A percentile compares a stretch with the other conserved stretches of the same genome.
phyloP scores from a whole-genome alignment of 1,284 basidiomycete species.

The Pseudozyma hubeiensis region DNA sequence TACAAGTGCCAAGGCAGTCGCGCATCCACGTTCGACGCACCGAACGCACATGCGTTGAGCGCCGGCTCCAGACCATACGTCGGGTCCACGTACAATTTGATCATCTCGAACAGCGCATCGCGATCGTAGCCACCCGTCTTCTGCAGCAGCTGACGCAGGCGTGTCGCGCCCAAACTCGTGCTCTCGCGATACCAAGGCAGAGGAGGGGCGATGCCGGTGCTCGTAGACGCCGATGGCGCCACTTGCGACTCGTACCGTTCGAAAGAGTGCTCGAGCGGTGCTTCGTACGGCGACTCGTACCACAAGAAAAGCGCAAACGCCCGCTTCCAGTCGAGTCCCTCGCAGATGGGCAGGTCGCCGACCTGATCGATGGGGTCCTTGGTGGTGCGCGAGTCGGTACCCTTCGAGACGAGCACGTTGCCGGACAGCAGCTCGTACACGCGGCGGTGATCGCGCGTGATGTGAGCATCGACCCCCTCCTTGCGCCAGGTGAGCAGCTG shows the following conservation, averaged over 20 bases:
- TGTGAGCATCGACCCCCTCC: conserved; percentile 79
- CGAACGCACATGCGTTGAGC: conserved; percentile 79
- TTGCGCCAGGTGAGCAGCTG: conserved; percentile 88
- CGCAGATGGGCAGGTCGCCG: conserved; percentile 78
- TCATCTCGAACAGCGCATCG: conserved; percentile 85
- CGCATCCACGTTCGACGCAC: conserved; percentile 81
- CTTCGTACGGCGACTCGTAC: conserved; percentile 83
- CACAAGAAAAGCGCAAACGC: conserved; percentile 90
- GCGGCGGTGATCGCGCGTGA: conserved; percentile 79
- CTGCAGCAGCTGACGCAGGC: conserved; percentile 51
- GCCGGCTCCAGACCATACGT: conserved; percentile 72
- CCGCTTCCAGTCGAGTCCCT: conserved; percentile 92
- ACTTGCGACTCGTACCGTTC: conserved; percentile 74
- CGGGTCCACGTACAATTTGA: conserved; percentile 78
- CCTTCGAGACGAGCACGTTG: conserved; percentile 76
- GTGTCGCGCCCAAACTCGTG: conserved; percentile 53
- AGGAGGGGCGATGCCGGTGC: conserved; percentile 61
- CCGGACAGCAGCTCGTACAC: conserved; percentile 89
- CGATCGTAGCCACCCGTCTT: conserved; percentile 50
- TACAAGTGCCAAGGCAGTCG: conserved; percentile 94
- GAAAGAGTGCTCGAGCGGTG: conserved; percentile 79
- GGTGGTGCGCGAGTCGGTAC: conserved; percentile 68
- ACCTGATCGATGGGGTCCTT: conserved; percentile 75
- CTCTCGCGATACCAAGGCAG: conserved; percentile 65
- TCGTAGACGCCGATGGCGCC: conserved; percentile 42